A percentile compares a stretch with the other conserved stretches of the same genome.
Evolutionary conservation across 2,329 filamentous ascomycete genomes (phyloP).

Genomic region (Hymenoscyphus fructigenus): DNA sequence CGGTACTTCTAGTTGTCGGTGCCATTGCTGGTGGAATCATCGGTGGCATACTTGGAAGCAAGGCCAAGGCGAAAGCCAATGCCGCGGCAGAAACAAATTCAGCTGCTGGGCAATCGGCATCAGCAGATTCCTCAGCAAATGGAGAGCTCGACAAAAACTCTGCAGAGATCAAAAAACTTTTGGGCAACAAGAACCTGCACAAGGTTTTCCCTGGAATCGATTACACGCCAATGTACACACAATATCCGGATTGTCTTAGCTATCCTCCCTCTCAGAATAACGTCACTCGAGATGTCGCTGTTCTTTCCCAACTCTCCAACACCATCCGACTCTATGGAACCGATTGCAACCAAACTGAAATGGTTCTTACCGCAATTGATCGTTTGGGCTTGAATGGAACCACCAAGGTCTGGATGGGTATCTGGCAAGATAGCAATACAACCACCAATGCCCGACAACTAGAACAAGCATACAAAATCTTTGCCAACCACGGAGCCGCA

Average conservation of each 20-base stretch:
- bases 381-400: slow-evolving; percentile 66
- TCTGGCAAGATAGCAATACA: slow-evolving; percentile 82
- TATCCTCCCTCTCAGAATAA: slow-evolving; percentile 90
- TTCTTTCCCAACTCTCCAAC: slow-evolving; percentile 87
- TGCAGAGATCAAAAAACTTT: slow-evolving; percentile 72
- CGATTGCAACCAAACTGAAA: slow-evolving; percentile 96
- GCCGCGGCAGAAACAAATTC: slow-evolving; percentile 10
- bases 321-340: slow-evolving; percentile 88
- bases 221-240: slow-evolving; percentile 88
- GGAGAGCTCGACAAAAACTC: slow-evolving; percentile 75
- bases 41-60: slow-evolving; percentile 67
- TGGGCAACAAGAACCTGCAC: slow-evolving; percentile 80
- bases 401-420: slow-evolving; percentile 90
- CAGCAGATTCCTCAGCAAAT: slow-evolving; percentile 59
- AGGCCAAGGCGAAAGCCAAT: slow-evolving; percentile 24
- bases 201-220: slow-evolving; percentile 95
- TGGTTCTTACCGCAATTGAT: slow-evolving; percentile 82
- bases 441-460: slow-evolving; percentile 86
- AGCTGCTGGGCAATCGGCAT: slow-evolving; percentile 49
- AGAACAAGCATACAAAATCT: slow-evolving; percentile 77
- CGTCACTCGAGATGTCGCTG: slow-evolving; percentile 84
- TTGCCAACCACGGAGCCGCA: slow-evolving; percentile 64
- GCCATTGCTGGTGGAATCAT: slow-evolving; percentile 73
- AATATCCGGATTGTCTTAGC: slow-evolving; percentile 79
- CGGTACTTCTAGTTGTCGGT: slow-evolving; percentile 65